phyloP scores from a whole-genome alignment of 2,329 filamentous ascomycete species.

The Sarocladium kiliense region DNA sequence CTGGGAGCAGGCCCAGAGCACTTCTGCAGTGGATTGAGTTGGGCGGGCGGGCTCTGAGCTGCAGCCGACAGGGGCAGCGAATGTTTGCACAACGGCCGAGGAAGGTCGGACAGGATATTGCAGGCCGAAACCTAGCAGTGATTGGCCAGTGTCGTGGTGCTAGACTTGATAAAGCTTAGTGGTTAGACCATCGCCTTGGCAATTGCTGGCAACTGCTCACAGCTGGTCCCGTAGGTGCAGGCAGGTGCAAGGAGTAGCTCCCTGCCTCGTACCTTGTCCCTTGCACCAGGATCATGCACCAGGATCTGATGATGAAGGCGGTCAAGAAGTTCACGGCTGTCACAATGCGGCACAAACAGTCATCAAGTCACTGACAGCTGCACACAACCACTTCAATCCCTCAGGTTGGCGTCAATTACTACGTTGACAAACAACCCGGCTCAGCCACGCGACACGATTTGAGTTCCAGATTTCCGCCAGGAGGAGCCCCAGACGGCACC shows the following conservation, averaged over 20 bases:
- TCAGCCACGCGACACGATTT: background rate
- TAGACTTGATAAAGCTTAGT: background rate
- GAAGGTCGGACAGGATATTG: constrained; percentile 4
- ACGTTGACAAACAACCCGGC: background rate
- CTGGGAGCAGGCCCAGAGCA: too few relatives aligned
- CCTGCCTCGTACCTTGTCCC: constrained; percentile 3
- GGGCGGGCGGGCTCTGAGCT: constrained; percentile 2
- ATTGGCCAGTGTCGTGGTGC: background rate
- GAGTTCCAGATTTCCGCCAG: constrained; percentile 5
- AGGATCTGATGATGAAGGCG: background rate
- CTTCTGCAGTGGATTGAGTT: background rate
- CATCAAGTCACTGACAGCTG: background rate
- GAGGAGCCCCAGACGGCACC: background rate
- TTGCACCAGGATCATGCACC: background rate
- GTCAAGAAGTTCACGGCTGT: background rate
- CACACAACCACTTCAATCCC: background rate
- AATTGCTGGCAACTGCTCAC: background rate
- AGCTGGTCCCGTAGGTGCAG: background rate
- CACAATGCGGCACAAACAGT: background rate
- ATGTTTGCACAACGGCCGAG: background rate
- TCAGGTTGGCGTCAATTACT: background rate
- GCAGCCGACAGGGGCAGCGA: background rate
- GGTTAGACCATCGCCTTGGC: background rate
- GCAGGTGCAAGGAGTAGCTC: background rate
- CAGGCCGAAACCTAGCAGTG: background rate